These are phyloP conservation scores for Trichoderma erinaceum DNA, from an alignment of 495 filamentous ascomycete species.

Conservation along the genomic window DNA sequence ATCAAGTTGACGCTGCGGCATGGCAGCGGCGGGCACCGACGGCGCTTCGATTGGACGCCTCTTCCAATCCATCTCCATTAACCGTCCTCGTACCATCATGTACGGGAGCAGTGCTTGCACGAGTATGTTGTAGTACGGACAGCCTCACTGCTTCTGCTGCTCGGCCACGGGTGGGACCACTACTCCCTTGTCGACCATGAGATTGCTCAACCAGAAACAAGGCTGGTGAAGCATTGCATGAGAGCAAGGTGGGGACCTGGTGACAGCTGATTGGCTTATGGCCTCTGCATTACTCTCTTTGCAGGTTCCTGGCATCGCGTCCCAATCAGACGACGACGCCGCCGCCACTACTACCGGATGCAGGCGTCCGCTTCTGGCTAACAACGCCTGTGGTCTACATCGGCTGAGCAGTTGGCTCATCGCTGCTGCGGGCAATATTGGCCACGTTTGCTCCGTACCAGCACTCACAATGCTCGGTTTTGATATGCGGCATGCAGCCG, in stretches of 20 bases:
- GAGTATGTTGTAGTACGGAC: neutral
- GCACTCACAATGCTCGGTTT: neutral
- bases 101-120: neutral
- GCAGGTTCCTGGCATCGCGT: neutral
- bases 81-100: neutral
- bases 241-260: neutral
- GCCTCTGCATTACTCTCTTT: neutral
- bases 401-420: slow-evolving; percentile 11
- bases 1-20: neutral
- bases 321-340: slow-evolving; percentile 13
- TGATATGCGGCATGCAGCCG: neutral
- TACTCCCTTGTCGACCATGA: neutral
- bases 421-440: slow-evolving; percentile 8
- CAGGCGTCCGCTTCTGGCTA: slow-evolving; percentile 5
- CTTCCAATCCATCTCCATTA: neutral
- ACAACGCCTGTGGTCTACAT: neutral
- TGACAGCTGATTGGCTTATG: neutral
- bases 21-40: neutral
- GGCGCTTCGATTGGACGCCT: neutral
- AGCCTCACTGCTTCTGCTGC: slow-evolving; percentile 7
- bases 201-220: slow-evolving; percentile 5
- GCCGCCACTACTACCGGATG: neutral
- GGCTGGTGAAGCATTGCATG: neutral
- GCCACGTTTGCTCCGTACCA: slow-evolving; percentile 14
- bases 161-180: neutral